These are phyloP conservation scores for Coleophoma eucalyptorum DNA, from an alignment of 2,329 filamentous ascomycete genomes.

Conservation along the genomic window DNA sequence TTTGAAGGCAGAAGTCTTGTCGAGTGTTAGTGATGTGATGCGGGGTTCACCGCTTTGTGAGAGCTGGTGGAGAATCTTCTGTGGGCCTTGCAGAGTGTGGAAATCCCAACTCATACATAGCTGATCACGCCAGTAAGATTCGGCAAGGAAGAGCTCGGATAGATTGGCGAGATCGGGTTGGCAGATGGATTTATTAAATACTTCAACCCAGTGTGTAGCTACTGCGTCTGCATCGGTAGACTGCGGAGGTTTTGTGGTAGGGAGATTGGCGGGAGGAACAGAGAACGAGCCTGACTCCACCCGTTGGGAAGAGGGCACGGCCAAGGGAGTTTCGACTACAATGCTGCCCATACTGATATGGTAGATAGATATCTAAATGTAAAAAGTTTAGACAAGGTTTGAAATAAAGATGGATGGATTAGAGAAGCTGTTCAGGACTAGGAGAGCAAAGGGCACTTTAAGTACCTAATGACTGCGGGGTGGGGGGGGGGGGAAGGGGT, in stretches of 20 bases:
- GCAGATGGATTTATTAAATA: slow-evolving; percentile 6
- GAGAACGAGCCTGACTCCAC: slow-evolving; percentile 21
- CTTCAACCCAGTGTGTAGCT: slow-evolving; percentile 10
- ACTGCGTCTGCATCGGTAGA: slow-evolving; percentile 9
- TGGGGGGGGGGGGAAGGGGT: too few relatives aligned
- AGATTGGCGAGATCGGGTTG: not conserved
- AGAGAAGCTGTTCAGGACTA: too few relatives aligned
- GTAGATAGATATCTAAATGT: too few relatives aligned
- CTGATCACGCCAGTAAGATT: slow-evolving; percentile 36
- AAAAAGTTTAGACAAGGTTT: too few relatives aligned
- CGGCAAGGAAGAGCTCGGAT: slow-evolving; percentile 21
- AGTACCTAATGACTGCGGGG: too few relatives aligned
- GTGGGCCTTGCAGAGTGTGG: slow-evolving; percentile 28
- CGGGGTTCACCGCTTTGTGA: slow-evolving; percentile 16
- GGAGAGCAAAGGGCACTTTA: too few relatives aligned
- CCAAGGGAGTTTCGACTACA: slow-evolving; percentile 1
- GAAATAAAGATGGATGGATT: too few relatives aligned
- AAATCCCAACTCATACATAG: slow-evolving; percentile 34
- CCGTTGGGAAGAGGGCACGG: slow-evolving; percentile 14
- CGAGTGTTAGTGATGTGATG: slow-evolving; percentile 33
- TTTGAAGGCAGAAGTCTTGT: slow-evolving; percentile 10
- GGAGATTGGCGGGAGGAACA: slow-evolving; percentile 14
- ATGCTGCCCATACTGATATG: slow-evolving; percentile 14
- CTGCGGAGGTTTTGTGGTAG: slow-evolving; percentile 4
- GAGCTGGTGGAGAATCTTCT: slow-evolving; percentile 30